Evolutionary conservation across 306 rosid genomes (phyloP), one percentile per base, ranked within the genome.

Genomic region (Fragaria vesca): DNA sequence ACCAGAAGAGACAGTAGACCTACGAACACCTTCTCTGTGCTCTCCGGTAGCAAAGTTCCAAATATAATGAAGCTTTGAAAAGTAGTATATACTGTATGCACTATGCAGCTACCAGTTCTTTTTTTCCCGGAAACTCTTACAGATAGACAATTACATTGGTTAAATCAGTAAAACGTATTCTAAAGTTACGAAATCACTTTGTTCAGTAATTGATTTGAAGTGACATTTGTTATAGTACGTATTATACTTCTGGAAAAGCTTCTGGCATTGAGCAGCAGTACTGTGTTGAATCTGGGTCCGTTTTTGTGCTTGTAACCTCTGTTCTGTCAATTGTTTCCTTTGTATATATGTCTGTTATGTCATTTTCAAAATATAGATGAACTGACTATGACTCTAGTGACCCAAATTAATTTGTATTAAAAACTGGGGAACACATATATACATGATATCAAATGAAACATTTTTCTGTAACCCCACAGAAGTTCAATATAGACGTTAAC

Each of bases 311-410:
- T 66, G 28, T 48, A 38, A 66, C 71, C 48, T 66, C 16, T 38
- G 71, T 38, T 40, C 45, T 66, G 71, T 66, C 71, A 66, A 38
- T 38, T 66, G 20, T 66, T 26, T 66, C 4, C 2, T 3, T 7
- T 18, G 17, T 18, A 8, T 17, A 43, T 43, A 42, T 42, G 28
- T 66, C 71, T 18, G 71, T 40, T 20, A 20, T 38, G 71, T 66
- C 71, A 66, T 66, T 66, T 66, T 66, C 71, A 20, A 43, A 66
- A 66, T 40, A 34, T 9, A 17, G 71, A 66, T 38, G 71, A 66
- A 66, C 28, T 17, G 21, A 63, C 43, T 6, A 63, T 63, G 69
- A 65, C 69, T 65, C 43, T 6, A 65, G 69, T 65, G n/a, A 65
- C 45, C 69, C 20, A 36, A 66, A 17, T 38, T 66, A 38, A 66